A percentile compares a stretch with the other conserved stretches of the same genome.
Evolutionary conservation across 169 alveolate genomes (phyloP).

Genomic region (Toxoplasma gondii): DNA sequence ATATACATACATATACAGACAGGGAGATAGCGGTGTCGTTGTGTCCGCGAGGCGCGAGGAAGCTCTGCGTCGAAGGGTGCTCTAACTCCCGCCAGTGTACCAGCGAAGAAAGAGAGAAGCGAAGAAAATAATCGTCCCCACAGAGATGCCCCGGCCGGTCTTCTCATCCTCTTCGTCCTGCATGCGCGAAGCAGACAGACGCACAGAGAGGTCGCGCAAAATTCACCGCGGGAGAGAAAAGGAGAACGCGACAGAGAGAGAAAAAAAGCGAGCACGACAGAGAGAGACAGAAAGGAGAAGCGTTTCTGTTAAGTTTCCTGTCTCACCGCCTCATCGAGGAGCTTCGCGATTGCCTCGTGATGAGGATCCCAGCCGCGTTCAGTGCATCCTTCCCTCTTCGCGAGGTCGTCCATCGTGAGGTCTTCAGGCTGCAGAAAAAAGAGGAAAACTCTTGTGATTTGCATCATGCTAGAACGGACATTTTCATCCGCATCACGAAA

Average conservation of each 20-base stretch:
- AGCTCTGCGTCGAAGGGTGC: not conserved
- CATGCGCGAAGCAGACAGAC: not conserved
- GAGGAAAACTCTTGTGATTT: not conserved
- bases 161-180: constrained; percentile 52
- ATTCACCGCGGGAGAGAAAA: not conserved
- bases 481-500: too few relatives aligned
- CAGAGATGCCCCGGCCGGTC: constrained; percentile 38
- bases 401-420: not conserved
- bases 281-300: not conserved
- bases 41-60: not conserved
- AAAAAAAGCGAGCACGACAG: not conserved
- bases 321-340: constrained; percentile 13
- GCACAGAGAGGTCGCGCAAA: not conserved
- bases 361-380: constrained; percentile 31
- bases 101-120: constrained; percentile 35
- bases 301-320: not conserved
- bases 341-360: constrained; percentile 2
- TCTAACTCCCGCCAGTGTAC: constrained; percentile 15
- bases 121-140: constrained; percentile 49
- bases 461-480: too few relatives aligned
- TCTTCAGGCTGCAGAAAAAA: constrained; percentile 9
- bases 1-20: too few relatives aligned
- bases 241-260: not conserved
- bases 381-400: constrained; percentile 18
- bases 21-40: too few relatives aligned